These are phyloP conservation scores for Mycena sp. DNA, from an alignment of 1,284 basidiomycete genomes.

Conservation along the genomic window DNA sequence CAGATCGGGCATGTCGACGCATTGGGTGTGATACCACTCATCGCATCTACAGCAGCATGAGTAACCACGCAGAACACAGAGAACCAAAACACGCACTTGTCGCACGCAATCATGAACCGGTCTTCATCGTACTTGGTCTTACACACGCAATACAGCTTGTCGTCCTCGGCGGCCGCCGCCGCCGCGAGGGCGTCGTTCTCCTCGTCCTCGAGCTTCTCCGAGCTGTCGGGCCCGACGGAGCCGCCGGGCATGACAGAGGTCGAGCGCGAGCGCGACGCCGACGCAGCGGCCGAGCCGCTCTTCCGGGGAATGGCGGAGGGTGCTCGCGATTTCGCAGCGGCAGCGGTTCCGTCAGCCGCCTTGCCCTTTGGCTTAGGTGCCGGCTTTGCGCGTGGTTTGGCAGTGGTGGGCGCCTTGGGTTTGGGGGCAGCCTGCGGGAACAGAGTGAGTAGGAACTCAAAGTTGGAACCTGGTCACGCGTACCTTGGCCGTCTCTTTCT, in stretches of 20 bases:
- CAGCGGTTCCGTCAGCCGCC: conserved; percentile 22
- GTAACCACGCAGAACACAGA: conserved; percentile 1
- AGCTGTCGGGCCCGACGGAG: conserved; percentile 50
- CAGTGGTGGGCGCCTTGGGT: conserved; percentile 42
- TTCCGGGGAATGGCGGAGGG: conserved; percentile 46
- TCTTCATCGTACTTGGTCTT: conserved; percentile 85
- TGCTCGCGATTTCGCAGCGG: conserved; percentile 42
- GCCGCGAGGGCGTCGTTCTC: conserved; percentile 57
- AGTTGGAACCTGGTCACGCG: conserved; percentile 23
- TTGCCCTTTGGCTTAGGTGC: conserved; percentile 29
- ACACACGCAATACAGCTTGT: conserved; percentile 86
- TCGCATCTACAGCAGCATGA: conserved; percentile 70
- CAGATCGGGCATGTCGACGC: conserved; percentile 79
- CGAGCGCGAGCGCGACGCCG: conserved; percentile 68
- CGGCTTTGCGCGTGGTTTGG: conserved; percentile 54
- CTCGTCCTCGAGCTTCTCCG: conserved; percentile 57
- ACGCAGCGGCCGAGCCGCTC: conserved; percentile 40
- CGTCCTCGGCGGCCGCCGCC: conserved; percentile 68
- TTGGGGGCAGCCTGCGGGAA: conserved; percentile 50
- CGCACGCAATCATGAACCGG: conserved; percentile 89
- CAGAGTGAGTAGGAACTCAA: conserved; percentile 23
- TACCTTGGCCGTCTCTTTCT: conserved; percentile 59
- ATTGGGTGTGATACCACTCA: conserved; percentile 89
- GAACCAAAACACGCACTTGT: conserved; percentile 61
- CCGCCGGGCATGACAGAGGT: conserved; percentile 69